A percentile compares a stretch with the other conserved stretches of the same genome.
Evolutionary conservation across 176 grass and related monocot genomes (phyloP).

Genomic region (Triticum urartu): DNA sequence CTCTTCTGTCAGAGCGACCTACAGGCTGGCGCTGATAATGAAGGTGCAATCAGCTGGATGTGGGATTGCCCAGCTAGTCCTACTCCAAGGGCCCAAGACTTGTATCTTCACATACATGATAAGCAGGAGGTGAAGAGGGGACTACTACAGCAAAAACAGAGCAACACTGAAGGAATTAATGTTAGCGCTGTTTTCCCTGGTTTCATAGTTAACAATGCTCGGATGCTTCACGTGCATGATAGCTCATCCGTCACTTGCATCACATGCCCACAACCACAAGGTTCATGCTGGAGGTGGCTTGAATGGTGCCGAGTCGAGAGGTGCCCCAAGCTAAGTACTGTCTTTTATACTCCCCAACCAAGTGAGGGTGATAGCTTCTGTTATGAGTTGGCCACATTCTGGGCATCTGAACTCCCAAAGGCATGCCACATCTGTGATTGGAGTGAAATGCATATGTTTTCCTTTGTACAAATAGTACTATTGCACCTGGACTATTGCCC

Average conservation of each 20-base stretch:
- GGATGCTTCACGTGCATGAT: background rate
- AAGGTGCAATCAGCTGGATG: background rate
- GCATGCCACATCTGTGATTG: background rate
- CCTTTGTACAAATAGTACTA: background rate
- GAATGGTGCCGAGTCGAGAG: background rate
- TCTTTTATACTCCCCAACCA: background rate
- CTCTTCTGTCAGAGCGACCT: background rate
- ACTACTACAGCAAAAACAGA: background rate
- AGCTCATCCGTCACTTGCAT: background rate
- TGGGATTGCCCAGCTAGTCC: background rate
- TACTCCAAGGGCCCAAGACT: background rate
- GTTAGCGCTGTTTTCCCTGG: background rate
- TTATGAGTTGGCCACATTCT: background rate
- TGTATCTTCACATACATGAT: background rate
- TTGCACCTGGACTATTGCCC: background rate
- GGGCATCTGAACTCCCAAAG: background rate
- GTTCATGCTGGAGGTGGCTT: rapidly evolving
- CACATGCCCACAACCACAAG: rapidly evolving
- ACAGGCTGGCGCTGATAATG: background rate
- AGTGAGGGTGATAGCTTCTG: background rate
- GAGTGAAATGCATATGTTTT: background rate
- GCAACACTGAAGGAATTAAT: no score
- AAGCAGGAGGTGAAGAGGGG: background rate
- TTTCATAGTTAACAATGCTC: background rate
- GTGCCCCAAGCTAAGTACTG: background rate